Conservation (phyloP, 2,329 filamentous ascomycete species). For the Microdochium trichocladiopsis region DNA sequence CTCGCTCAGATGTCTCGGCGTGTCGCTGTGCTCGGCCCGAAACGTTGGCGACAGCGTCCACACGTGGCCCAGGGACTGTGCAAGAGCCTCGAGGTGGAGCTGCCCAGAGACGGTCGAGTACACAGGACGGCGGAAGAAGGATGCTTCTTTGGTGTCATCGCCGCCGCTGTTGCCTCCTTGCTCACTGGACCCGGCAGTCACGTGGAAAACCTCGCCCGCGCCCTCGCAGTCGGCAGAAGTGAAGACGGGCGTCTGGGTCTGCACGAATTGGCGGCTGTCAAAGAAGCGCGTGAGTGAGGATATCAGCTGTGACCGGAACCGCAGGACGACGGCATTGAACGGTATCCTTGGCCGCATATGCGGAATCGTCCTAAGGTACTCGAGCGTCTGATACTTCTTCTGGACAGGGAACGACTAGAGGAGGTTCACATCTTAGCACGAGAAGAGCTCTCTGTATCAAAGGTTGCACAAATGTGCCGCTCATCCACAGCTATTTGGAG, state of each 20-base stretch:
- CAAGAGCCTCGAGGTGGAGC: slow-evolving; percentile 86
- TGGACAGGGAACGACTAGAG: slow-evolving; percentile 81
- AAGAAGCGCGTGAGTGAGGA: slow-evolving; percentile 72
- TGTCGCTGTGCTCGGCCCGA: slow-evolving; percentile 88
- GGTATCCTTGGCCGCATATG: slow-evolving; percentile 80
- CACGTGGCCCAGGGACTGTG: slow-evolving; percentile 81
- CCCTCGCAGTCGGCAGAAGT: slow-evolving; percentile 97
- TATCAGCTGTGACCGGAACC: slow-evolving; percentile 75
- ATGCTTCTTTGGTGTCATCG: slow-evolving; percentile 25
- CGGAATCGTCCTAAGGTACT: slow-evolving; percentile 81
- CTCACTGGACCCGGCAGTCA: slow-evolving; percentile 29
- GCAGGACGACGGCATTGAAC: slow-evolving; percentile 71
- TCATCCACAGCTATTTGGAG: slow-evolving; percentile 9
- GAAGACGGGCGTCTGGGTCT: slow-evolving; percentile 88
- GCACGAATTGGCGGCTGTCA: slow-evolving; percentile 59
- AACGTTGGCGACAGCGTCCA: slow-evolving; percentile 95
- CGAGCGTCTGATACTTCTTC: slow-evolving; percentile 88
- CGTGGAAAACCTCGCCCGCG: slow-evolving; percentile 84
- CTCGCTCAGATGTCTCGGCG: slow-evolving; percentile 86
- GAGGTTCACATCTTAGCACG: neutral
- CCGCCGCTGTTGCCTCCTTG: slow-evolving; percentile 15
- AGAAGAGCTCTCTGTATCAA: no score
- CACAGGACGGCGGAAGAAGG: slow-evolving; percentile 82
- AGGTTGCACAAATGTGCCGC: no score
- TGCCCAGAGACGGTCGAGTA: slow-evolving; percentile 95